Base-by-base conservation (phyloP, 768 basidiomycete genomes). In the Psilocybe sp. region DNA sequence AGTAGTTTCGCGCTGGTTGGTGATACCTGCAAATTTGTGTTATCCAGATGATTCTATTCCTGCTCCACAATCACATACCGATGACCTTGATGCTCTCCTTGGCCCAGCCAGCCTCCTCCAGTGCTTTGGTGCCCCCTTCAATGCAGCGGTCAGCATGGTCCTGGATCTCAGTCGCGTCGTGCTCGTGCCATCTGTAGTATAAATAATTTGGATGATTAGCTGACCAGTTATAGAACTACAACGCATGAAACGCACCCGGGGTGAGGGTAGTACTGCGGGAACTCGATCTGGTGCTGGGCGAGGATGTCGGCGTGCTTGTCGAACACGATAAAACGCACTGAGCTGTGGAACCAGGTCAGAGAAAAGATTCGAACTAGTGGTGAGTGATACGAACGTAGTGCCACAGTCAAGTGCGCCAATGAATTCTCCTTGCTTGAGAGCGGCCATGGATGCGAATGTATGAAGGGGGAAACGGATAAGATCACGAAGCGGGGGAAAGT, bases 1-100 rank as follows among this genome's bases (percentile, higher is more conserved):
- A 2, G 94, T 84, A 1, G 97, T 98, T 68, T 98, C 97, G 47
- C 97, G 85, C 69, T 98, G 96, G 64, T 98, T 99, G 37, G 96
- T 98, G 69, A 98, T 91, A 19, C 95, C 89, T 87, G 55, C 19
- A 23, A 51, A 41, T 56, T 51, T 49, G 47, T 39, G 55, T 23
- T 40, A 50, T 50, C 54, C 46, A 56, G 44, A 15, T 44, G 34
- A 47, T 46, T 31, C 18, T 19, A 44, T 34, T 50, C 51, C 54
- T 52, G 54, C 49, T 46, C 43, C n/a, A 35, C 33, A 49, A 33
- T 39, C 14, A 70, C 85, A 55, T 61, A 93, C 94, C 96, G 56
- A 99, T 91, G 54, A 89, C 88, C 72, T 93, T 95, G 66, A 99
- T 71, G 64, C 91, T 89, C 45, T 84, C 79, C 65, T 80, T 83